Evolutionary conservation across 371 early-diverging fungal genomes (phyloP).

Genomic region (Apophysomyces trapeziformis): DNA sequence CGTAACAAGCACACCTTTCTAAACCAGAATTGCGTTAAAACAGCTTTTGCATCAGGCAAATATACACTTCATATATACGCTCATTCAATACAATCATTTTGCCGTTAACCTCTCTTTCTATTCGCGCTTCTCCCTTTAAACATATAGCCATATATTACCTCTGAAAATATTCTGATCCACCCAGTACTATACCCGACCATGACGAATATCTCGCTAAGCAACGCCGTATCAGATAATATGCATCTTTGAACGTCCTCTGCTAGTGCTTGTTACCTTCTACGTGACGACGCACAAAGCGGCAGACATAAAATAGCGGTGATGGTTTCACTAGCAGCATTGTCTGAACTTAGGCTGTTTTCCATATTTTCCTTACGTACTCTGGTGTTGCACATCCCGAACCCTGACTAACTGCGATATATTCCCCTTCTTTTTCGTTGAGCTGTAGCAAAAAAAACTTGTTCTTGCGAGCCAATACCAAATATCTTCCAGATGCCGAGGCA

Average conservation of each 20-base stretch:
- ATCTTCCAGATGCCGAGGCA: conserved; percentile 40
- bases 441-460: conserved; percentile 49
- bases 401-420: conserved; percentile 57
- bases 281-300: conserved; percentile 60
- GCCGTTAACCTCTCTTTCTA: no score
- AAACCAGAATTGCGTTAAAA: background rate
- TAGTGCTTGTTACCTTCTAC: conserved; percentile 45
- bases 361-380: conserved; percentile 21
- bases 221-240: background rate
- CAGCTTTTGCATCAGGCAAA: background rate
- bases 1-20: conserved; percentile 58
- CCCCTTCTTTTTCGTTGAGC: conserved; percentile 41
- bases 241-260: background rate
- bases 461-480: conserved; percentile 45
- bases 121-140: no score
- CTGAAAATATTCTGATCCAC: conserved; percentile 66
- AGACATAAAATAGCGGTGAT: conserved; percentile 62
- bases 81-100: no score
- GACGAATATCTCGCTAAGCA: conserved; percentile 57
- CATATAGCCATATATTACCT: conserved; percentile 29
- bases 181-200: conserved; percentile 67
- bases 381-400: conserved; percentile 55
- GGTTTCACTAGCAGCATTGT: conserved; percentile 42
- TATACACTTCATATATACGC: no score
- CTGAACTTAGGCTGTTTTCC: background rate